Evolutionary conservation across 1,284 basidiomycete genomes (phyloP).

Genomic region (Athelia sp.): DNA sequence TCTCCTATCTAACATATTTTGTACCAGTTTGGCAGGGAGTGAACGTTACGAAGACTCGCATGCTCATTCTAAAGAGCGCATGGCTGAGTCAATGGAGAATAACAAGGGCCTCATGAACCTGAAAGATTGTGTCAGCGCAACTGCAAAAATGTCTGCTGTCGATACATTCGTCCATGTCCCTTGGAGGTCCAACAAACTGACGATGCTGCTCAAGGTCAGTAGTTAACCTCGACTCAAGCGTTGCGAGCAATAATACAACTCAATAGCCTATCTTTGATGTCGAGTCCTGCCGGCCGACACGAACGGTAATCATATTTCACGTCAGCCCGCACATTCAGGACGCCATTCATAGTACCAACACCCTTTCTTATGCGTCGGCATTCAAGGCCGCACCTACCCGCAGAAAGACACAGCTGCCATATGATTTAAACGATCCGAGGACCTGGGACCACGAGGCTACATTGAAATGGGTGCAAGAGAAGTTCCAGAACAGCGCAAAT

Average conservation of each 20-base stretch:
- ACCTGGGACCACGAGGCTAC: conserved; percentile 26
- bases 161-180: conserved; percentile 32
- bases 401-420: conserved; percentile 20
- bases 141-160: conserved; percentile 27
- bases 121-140: conserved; percentile 32
- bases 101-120: conserved; percentile 31
- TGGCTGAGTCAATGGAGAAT: conserved; percentile 28
- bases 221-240: neutral
- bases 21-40: conserved; percentile 24
- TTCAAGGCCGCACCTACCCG: conserved; percentile 25
- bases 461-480: conserved; percentile 17
- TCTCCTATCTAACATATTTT: too few species aligned
- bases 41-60: conserved; percentile 31
- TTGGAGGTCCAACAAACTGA: conserved; percentile 28
- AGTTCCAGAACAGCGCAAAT: too few species aligned
- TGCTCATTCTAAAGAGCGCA: conserved; percentile 26
- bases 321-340: conserved; percentile 32
- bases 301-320: conserved; percentile 29
- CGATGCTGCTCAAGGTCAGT: conserved; percentile 28
- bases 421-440: conserved; percentile 23
- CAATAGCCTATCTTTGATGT: conserved; percentile 30
- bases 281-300: conserved; percentile 24
- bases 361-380: conserved; percentile 26
- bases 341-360: conserved; percentile 24
- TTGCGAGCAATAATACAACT: neutral